Percentiles rank a stretch among this genome's conserved stretches.
These are phyloP conservation scores for Candida dajiaensis DNA, from an alignment of 805 yeast species.

Conservation along the genomic window DNA sequence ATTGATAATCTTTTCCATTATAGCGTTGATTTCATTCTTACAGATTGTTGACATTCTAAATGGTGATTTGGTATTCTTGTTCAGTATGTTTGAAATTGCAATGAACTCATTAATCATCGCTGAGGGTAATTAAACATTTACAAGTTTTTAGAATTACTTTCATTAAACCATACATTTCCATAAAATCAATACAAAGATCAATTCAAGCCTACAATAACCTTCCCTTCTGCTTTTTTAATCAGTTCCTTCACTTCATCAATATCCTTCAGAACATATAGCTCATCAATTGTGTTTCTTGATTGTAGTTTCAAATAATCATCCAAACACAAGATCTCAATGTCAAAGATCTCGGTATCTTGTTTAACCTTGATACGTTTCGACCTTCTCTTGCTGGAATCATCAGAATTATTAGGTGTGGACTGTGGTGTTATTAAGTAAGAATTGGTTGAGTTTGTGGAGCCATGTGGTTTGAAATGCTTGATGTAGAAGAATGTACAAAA, in stretches of 20 bases:
- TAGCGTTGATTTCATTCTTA: constrained; percentile 5
- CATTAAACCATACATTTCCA: neutral
- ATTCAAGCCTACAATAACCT: neutral
- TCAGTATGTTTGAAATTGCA: constrained; percentile 5
- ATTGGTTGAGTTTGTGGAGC: neutral
- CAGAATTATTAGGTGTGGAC: constrained; percentile 19
- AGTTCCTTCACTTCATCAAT: constrained; percentile 13
- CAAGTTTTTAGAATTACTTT: neutral
- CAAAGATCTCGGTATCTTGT: constrained; percentile 7
- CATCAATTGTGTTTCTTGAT: constrained; percentile 7
- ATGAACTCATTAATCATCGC: constrained; percentile 3
- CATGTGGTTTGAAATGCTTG: constrained; percentile 15
- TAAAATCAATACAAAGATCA: neutral
- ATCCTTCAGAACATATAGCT: constrained; percentile 8
- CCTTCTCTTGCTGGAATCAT: constrained; percentile 12
- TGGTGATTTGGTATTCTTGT: constrained; percentile 7
- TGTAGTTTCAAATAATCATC: constrained; percentile 20
- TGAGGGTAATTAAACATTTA: neutral
- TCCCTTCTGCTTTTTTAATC: constrained; percentile 11
- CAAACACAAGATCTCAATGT: constrained; percentile 12
- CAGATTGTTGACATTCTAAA: constrained; percentile 4
- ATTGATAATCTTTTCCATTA: constrained; percentile 1
- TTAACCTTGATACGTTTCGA: constrained; percentile 22
- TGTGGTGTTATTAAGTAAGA: constrained; percentile 17
- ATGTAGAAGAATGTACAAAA: constrained; percentile 33